phyloP scores from a whole-genome alignment of 148 eudicot genomes.

The Nepenthes mirabilis region DNA sequence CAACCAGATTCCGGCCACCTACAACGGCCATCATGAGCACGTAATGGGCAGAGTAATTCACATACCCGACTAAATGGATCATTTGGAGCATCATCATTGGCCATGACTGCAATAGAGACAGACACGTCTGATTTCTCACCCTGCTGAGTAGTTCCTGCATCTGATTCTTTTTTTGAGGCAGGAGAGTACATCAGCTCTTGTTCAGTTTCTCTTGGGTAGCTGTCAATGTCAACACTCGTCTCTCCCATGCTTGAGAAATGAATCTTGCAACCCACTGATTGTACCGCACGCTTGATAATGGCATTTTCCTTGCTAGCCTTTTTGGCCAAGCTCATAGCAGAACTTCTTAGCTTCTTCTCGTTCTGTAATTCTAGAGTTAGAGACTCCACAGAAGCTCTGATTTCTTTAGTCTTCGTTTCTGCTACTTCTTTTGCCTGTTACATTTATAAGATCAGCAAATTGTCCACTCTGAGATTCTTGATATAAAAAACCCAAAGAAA shows the following conservation, averaged over 20 bases:
- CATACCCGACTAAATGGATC: slow-evolving; percentile 50
- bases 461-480: not conserved
- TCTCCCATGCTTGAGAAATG: slow-evolving; percentile 68
- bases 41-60: slow-evolving; percentile 78
- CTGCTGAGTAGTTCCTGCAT: slow-evolving; percentile 13
- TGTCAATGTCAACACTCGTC: slow-evolving; percentile 55
- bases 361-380: slow-evolving; percentile 47
- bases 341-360: slow-evolving; percentile 57
- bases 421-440: slow-evolving; percentile 72
- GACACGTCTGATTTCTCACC: slow-evolving; percentile 64
- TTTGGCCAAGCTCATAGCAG: slow-evolving; percentile 54
- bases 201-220: slow-evolving; percentile 29
- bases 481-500: not conserved
- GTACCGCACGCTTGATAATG: slow-evolving; percentile 77
- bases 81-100: slow-evolving; percentile 34
- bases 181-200: slow-evolving; percentile 25
- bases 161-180: slow-evolving; percentile 24
- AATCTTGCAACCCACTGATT: slow-evolving; percentile 83
- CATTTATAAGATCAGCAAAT: slow-evolving; percentile 9
- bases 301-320: slow-evolving; percentile 62
- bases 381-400: slow-evolving; percentile 38
- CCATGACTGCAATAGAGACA: slow-evolving; percentile 34
- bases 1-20: slow-evolving; percentile 93
- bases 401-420: slow-evolving; percentile 58
- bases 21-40: slow-evolving; percentile 66